These are phyloP conservation scores for Jacaranda mimosifolia DNA, from an alignment of 257 asterid genomes.

Conservation along the genomic window DNA sequence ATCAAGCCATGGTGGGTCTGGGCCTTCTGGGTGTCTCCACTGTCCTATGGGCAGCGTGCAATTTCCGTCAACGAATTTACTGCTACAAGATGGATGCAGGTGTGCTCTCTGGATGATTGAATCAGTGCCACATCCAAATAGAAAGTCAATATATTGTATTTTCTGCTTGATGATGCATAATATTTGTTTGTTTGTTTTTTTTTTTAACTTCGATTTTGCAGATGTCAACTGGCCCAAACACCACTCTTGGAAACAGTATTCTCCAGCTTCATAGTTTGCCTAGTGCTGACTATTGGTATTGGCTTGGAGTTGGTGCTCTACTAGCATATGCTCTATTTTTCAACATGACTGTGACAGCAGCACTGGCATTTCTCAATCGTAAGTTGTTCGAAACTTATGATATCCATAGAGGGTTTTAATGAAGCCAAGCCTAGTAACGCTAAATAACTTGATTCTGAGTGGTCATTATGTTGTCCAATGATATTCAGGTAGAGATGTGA, in stretches of 20 bases:
- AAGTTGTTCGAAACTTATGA: constrained; percentile 42
- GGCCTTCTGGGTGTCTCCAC: constrained; percentile 93
- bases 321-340: constrained; percentile 71
- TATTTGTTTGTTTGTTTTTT: not conserved
- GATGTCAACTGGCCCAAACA: constrained; percentile 54
- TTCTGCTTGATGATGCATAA: constrained; percentile 15
- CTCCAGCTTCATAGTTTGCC: constrained; percentile 75
- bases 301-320: constrained; percentile 81
- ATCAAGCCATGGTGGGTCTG: constrained; percentile 95
- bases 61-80: constrained; percentile 84
- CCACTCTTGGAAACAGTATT: constrained; percentile 59
- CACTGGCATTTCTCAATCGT: constrained; percentile 77
- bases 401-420: not conserved
- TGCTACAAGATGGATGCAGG: constrained; percentile 86
- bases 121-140: constrained; percentile 5
- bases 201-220: constrained; percentile 46
- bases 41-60: constrained; percentile 85
- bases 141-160: not conserved
- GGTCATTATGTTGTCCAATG: no score
- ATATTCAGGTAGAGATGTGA: no score
- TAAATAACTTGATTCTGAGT: not conserved
- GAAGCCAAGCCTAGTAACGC: not conserved
- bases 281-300: constrained; percentile 65
- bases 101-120: constrained; percentile 35
- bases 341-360: constrained; percentile 66